Base-by-base conservation (phyloP, 2,329 filamentous ascomycete genomes). In the Colletotrichum orbiculare region DNA sequence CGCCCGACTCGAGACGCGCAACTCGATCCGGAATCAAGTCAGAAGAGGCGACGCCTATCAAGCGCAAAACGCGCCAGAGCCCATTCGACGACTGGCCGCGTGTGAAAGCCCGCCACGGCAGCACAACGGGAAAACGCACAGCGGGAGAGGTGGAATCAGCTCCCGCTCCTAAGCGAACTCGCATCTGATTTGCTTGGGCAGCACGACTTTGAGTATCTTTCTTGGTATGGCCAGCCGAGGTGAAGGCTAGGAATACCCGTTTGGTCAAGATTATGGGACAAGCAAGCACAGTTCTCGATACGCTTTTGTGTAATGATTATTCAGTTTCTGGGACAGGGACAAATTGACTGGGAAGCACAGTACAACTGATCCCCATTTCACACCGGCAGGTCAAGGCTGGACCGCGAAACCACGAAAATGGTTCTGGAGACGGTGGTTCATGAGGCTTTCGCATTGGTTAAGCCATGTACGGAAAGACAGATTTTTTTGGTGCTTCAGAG, bases 31-130 rank as follows among this genome's bases (percentile, higher is more conserved):
- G 79, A 49, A 83, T 83, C 72, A 87, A 85, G 78, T 69, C 73
- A 37, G 77, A 78, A 4, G 78, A 79, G 11, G 68, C 73, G 10
- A 81, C 81, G 8, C 80, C 84, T 1, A 70, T 79, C 67, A 84
- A 80, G 69, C 63, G 69, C 64, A 74, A 73, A 64, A 71, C 71
- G 48, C 72, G 79, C 68, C 79, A 78, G 62, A 89, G 85, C 70
- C 87, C 87, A 2, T 93, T 93, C 70, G 88, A 91, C 70, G 82
- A 82, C 43, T 93, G 90, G 90, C 85, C 82, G 68, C 87, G 89
- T 63, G 87, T 86, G 70, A 93, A 93, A 81, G 79, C 77, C 70
- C 73, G 79, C 75, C 60, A 55, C 10, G 64, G 41, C 15, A 50
- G 60, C 25, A 45, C 48, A 13, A 15, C 48, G 3, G 15, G 35